phyloP scores from a whole-genome alignment of 106 monocot species.

The Dendrobium chrysotoxum region DNA sequence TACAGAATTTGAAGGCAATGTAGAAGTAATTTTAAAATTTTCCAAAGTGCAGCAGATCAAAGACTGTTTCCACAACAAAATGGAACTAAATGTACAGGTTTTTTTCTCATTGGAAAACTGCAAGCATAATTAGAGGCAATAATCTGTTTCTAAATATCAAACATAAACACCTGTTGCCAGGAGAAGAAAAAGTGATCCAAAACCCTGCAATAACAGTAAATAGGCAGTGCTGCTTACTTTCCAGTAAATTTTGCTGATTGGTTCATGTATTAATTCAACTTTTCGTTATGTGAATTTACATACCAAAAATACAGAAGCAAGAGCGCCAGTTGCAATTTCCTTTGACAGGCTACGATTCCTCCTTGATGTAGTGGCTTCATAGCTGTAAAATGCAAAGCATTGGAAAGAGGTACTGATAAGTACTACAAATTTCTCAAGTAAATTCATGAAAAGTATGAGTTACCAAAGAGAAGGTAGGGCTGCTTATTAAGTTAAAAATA shows the following conservation, averaged over 20 bases:
- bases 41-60: too few relatives aligned
- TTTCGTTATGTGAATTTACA: neutral
- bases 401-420: neutral
- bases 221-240: neutral
- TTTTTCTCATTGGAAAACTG: too few relatives aligned
- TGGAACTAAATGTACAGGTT: too few relatives aligned
- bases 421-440: neutral
- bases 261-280: neutral
- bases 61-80: too few relatives aligned
- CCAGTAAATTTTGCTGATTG: too few relatives aligned
- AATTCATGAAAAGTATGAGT: too few relatives aligned
- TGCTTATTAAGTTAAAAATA: too few relatives aligned
- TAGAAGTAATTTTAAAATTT: too few relatives aligned
- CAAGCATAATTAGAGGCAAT: too few relatives aligned
- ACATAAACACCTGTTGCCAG: slow-evolving; percentile 40
- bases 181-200: slow-evolving; percentile 41
- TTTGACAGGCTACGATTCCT: slow-evolving; percentile 43
- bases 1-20: too few relatives aligned
- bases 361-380: slow-evolving; percentile 63
- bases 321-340: slow-evolving; percentile 35
- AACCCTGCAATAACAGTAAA: slow-evolving; percentile 26
- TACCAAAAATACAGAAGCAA: slow-evolving; percentile 63
- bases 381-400: slow-evolving; percentile 16
- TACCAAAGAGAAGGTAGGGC: too few relatives aligned
- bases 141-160: slow-evolving; percentile 9